Evolutionary conservation across 371 early-diverging fungal species (phyloP), one percentile per base, ranked within the genome.

Genomic region (Mortierella sp.): DNA sequence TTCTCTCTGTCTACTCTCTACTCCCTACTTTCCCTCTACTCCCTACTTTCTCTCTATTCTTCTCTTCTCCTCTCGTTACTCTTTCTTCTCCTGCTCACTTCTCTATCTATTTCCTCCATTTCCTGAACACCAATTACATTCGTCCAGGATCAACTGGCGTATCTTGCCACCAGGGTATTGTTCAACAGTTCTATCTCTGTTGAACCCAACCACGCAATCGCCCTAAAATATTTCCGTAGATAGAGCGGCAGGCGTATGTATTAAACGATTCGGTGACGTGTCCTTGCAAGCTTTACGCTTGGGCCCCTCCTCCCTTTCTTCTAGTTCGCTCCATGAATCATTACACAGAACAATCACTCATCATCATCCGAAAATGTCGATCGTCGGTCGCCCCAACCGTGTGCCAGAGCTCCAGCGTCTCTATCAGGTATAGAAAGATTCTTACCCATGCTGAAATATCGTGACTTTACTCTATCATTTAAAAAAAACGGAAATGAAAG

Each of bases 341-440:
- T 57, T 28, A 29, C 18, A 18, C 30, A 26, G 18, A 11, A 21
- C n/a, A 26, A 37, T 57, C 57, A 30, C 29, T 28, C 26, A 23
- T 55, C 57, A 57, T 57, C 57, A 29, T 30, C 37, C 26, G 30
- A 14, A 30, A 18, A 83, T 82, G 84, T 84, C 84, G 60, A 81
- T 83, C 69, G 72, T 84, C 70, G 83, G 86, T 86, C 87, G 83
- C 82, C 87, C 84, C 68, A 86, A 86, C 84, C 72, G 66, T 74
- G 70, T 89, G 65, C 80, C 84, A 61, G 87, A 86, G 59, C 80
- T 89, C 60, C 91, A 91, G 81, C 84, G 87, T 70, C 84, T 77
- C 72, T 91, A 84, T 86, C 91, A 91, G 85, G 57, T 57, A 55
- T 28, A 55, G 23, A 26, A 51, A 23, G 23, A 19, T 55, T 55